These are phyloP conservation scores for Scleromitrula shiraiana DNA, from an alignment of 2,329 filamentous ascomycete species.

Conservation along the genomic window DNA sequence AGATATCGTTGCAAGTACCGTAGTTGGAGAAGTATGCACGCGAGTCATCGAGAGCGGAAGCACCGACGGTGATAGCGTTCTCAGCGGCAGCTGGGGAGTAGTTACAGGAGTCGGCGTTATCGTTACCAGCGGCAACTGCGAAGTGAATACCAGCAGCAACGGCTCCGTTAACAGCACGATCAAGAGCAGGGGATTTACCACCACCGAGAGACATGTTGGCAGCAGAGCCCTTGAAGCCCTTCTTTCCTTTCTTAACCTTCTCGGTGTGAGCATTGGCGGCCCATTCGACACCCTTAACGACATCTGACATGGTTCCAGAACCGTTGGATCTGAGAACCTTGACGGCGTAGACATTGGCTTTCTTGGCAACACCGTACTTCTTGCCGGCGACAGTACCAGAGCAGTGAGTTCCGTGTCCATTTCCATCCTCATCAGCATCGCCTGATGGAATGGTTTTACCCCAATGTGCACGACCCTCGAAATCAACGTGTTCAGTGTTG, in stretches of 20 bases:
- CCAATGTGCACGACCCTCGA: constrained; percentile 92
- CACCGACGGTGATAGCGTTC: constrained; percentile 92
- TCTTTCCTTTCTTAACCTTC: constrained; percentile 71
- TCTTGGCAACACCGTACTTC: constrained; percentile 99
- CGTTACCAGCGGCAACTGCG: constrained; percentile 95
- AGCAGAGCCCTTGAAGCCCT: constrained; percentile 97
- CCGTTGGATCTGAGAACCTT: constrained; percentile 98
- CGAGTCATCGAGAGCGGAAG: constrained; percentile 85
- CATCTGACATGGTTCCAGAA: constrained; percentile 96
- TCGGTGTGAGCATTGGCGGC: constrained; percentile 74
- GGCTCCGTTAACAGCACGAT: constrained; percentile 88
- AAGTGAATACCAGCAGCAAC: constrained; percentile 92
- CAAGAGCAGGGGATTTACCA: constrained; percentile 89
- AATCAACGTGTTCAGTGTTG: constrained; percentile 91
- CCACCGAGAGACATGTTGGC: constrained; percentile 99
- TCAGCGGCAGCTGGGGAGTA: constrained; percentile 93
- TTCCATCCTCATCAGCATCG: constrained; percentile 86
- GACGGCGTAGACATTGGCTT: constrained; percentile 92
- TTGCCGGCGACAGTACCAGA: constrained; percentile 95
- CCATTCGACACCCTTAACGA: constrained; percentile 96
- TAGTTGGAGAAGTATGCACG: constrained; percentile 99
- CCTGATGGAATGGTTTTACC: constrained; percentile 87
- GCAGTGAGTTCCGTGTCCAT: constrained; percentile 98
- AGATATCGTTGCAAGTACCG: constrained; percentile 99
- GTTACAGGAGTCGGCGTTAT: constrained; percentile 98